These are phyloP conservation scores for Aspergillus ostianus DNA, from an alignment of 495 filamentous ascomycete genomes.

Conservation along the genomic window DNA sequence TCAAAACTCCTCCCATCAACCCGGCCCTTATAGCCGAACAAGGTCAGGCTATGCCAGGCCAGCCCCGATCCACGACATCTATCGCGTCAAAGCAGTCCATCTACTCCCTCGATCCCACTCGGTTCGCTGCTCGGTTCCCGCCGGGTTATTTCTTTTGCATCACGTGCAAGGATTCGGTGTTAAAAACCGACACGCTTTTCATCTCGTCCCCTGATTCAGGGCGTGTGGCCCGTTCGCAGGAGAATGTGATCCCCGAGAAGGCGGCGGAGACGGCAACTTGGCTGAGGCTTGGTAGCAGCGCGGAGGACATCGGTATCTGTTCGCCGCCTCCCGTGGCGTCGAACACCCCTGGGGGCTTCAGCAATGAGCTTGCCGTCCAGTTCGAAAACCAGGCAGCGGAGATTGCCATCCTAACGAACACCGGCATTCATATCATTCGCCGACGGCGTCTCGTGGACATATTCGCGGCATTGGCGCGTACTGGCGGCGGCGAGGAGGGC, in stretches of 20 bases:
- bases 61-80: slow-evolving; percentile 27
- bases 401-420: slow-evolving; percentile 87
- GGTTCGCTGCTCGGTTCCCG: slow-evolving; percentile 64
- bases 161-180: slow-evolving; percentile 51
- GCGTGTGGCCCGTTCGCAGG: slow-evolving; percentile 59
- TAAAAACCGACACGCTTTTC: slow-evolving; percentile 67
- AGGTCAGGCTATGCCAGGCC: slow-evolving; percentile 27
- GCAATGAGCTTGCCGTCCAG: slow-evolving; percentile 92
- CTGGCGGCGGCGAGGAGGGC: slow-evolving; percentile 73
- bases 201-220: slow-evolving; percentile 85
- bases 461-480: slow-evolving; percentile 76
- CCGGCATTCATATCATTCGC: slow-evolving; percentile 79
- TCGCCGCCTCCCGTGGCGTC: slow-evolving; percentile 67
- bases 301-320: slow-evolving; percentile 74
- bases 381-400: slow-evolving; percentile 80
- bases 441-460: slow-evolving; percentile 87
- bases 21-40: slow-evolving; percentile 22
- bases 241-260: slow-evolving; percentile 50
- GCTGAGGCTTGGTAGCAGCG: slow-evolving; percentile 65
- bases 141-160: slow-evolving; percentile 92
- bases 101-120: slow-evolving; percentile 51
- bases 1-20: slow-evolving; percentile 81
- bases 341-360: slow-evolving; percentile 74
- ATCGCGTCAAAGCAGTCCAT: slow-evolving; percentile 35
- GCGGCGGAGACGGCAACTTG: slow-evolving; percentile 70